phyloP scores from a whole-genome alignment of 768 basidiomycete species.

The Pleurotus sapidus region DNA sequence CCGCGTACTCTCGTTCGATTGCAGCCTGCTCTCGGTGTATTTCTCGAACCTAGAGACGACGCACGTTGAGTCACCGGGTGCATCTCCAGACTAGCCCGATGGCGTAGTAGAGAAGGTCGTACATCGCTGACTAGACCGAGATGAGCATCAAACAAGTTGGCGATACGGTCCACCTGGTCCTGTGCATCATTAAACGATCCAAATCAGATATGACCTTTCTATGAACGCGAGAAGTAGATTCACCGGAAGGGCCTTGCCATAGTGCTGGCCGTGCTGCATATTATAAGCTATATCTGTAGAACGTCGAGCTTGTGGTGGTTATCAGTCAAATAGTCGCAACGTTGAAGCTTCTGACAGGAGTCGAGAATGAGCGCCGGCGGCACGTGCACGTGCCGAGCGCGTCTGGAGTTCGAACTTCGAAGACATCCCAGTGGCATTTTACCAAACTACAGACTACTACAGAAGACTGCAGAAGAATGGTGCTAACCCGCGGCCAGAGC shows the following conservation, averaged over 20 bases:
- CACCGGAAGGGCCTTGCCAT: constrained; percentile 57
- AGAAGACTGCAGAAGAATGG: no score
- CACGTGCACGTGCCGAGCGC: no score
- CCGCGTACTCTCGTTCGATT: constrained; percentile 78
- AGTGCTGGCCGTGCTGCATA: constrained; percentile 29
- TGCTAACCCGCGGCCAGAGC: no score
- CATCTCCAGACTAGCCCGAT: background rate
- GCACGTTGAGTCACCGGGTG: background rate
- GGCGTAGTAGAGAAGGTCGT: constrained; percentile 19
- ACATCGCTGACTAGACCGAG: constrained; percentile 67
- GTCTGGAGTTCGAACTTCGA: no score
- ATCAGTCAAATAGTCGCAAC: constrained; percentile 9
- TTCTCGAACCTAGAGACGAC: constrained; percentile 59
- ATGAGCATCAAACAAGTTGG: constrained; percentile 56
- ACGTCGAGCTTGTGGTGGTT: constrained; percentile 12
- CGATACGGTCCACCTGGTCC: constrained; percentile 74
- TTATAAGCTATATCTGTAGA: background rate
- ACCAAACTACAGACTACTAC: no score
- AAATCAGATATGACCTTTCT: constrained; percentile 9
- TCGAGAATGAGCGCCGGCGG: no score
- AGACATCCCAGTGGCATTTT: no score
- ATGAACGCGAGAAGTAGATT: constrained; percentile 14
- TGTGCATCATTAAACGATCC: constrained; percentile 20
- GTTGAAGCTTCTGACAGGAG: no score
- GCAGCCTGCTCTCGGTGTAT: constrained; percentile 62